phyloP scores from a whole-genome alignment of 768 basidiomycete genomes.

The Leucosporidium creatinivorum region DNA sequence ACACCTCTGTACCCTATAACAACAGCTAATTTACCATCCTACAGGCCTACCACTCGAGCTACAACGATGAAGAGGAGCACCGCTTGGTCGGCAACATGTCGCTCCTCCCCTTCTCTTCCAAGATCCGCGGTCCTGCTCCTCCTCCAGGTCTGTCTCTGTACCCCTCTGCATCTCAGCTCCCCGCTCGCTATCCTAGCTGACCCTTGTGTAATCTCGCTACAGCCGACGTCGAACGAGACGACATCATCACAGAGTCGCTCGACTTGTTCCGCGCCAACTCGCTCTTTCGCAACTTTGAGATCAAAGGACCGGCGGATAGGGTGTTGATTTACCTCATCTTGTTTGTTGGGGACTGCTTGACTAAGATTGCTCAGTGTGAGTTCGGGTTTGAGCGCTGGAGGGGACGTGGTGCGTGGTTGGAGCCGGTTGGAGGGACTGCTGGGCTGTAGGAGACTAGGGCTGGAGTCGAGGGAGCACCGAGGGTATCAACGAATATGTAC shows the following conservation, averaged over 20 bases:
- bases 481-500: too few relatives aligned
- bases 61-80: constrained; percentile 60
- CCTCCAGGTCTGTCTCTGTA: constrained; percentile 44
- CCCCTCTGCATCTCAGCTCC: background rate
- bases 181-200: background rate
- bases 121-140: constrained; percentile 85
- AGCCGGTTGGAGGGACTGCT: background rate
- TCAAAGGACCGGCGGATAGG: constrained; percentile 53
- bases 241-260: constrained; percentile 92
- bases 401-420: background rate
- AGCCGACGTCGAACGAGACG: constrained; percentile 72
- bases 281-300: constrained; percentile 98
- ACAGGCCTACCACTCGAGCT: constrained; percentile 91
- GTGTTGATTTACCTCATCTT: constrained; percentile 92
- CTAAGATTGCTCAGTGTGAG: constrained; percentile 61
- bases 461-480: too few relatives aligned
- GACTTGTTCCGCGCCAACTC: constrained; percentile 98
- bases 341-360: constrained; percentile 93
- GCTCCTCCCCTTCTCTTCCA: constrained; percentile 82
- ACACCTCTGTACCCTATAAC: too few relatives aligned
- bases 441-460: background rate
- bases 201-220: background rate
- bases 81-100: constrained; percentile 82
- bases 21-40: too few relatives aligned
- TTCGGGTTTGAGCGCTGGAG: background rate